Base-by-base conservation (phyloP, 345 rosid species). In the Rhizophora apiculata region DNA sequence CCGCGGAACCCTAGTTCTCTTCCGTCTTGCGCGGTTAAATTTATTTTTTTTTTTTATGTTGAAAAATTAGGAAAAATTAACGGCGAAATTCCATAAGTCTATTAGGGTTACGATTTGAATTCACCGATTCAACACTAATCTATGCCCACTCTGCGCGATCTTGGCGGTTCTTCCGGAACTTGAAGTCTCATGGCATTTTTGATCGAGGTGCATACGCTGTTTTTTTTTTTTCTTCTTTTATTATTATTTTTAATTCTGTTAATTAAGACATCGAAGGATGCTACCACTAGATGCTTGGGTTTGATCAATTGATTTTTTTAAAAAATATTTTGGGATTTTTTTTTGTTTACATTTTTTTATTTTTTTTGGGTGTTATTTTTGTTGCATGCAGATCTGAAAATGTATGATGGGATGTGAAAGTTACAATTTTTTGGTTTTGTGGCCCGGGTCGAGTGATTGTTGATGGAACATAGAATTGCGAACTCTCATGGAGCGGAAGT, bases 401-500 rank as follows among this genome's bases (percentile, higher is more conserved):
- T 67, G 79, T 49, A 70, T 76, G 68, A 80, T 69, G 81, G 84
- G 64, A 72, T 81, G 64, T 84, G 85, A 77, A 75, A 73, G 29
- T 67, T 67, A 60, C 65, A 62, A 79, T 65, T 65, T 76, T 79
- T 62, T 73, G 75, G 65, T 70, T 64, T 80, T 72, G 70, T 76
- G 72, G 71, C 57, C 73, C 78, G 78, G 72, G 60, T 81, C 69
- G 86, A 80, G 83, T 64, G 65, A 48, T 74, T 78, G 83, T 88
- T 82, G 83, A 95, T 95, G 99, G 99, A 91, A 86, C 80, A 81
- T 82, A 85, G 86, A 70, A 66, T 82, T 77, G 88, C 78, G 64
- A 80, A 75, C 83, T 84, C 89, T 65, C 75, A 87, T 87, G 99
- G 90, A 80, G 84, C 71, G 82, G 89, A 83, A 82, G 79, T 83